phyloP scores from a whole-genome alignment of 495 filamentous ascomycete species.

The Diplogelasinospora grovesii region DNA sequence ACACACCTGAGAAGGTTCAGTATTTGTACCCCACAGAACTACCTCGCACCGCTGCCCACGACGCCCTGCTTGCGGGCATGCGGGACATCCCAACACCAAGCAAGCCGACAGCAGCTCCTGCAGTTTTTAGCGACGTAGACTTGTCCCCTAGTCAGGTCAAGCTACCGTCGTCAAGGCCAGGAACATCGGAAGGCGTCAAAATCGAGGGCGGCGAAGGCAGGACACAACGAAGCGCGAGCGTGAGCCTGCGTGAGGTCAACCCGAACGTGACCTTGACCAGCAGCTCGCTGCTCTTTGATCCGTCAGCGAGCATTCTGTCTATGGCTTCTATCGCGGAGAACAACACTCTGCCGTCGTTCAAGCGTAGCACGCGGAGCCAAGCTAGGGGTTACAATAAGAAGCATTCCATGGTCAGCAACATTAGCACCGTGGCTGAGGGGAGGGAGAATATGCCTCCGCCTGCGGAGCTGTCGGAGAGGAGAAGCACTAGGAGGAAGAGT shows the following conservation, averaged over 20 bases:
- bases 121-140: slow-evolving; percentile 32
- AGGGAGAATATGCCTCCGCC: slow-evolving; percentile 54
- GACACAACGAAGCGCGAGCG: no score
- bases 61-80: slow-evolving; percentile 55
- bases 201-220: no score
- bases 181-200: no score
- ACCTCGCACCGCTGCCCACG: slow-evolving; percentile 69
- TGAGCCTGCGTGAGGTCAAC: slow-evolving; percentile 40
- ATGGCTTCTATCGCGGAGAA: slow-evolving; percentile 14
- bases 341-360: slow-evolving; percentile 36
- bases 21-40: slow-evolving; percentile 72
- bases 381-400: slow-evolving; percentile 39
- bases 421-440: slow-evolving; percentile 45
- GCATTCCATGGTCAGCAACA: no score
- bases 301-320: slow-evolving; percentile 22
- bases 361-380: slow-evolving; percentile 47
- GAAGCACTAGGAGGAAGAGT: slow-evolving; percentile 45
- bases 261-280: slow-evolving; percentile 32
- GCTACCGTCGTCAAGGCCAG: no score
- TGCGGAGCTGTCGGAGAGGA: slow-evolving; percentile 33
- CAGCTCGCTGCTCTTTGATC: slow-evolving; percentile 22
- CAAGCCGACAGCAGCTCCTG: slow-evolving; percentile 16
- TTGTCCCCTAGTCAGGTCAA: no score
- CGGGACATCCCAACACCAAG: slow-evolving; percentile 30
- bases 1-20: slow-evolving; percentile 69